phyloP scores from a whole-genome alignment of 2,329 filamentous ascomycete species.

The Endothia cerciana region DNA sequence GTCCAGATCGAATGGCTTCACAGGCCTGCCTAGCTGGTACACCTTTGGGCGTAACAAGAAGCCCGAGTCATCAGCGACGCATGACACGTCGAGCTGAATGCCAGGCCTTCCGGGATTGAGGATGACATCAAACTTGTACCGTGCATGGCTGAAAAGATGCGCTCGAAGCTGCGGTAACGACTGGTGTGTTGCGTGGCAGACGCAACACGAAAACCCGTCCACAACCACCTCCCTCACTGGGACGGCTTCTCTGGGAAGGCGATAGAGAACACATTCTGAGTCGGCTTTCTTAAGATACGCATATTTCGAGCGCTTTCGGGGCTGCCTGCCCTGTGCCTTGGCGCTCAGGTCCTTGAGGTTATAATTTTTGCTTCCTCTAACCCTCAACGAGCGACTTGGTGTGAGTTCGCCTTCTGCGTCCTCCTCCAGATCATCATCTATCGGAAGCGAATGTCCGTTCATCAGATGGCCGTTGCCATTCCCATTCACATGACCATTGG shows the following conservation, averaged over 20 bases:
- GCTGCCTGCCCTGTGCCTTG: slow-evolving; percentile 57
- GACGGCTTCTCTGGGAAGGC: slow-evolving; percentile 49
- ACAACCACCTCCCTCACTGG: slow-evolving; percentile 42
- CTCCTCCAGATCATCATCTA: slow-evolving; percentile 48
- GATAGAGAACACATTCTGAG: slow-evolving; percentile 52
- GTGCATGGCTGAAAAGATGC: slow-evolving; percentile 53
- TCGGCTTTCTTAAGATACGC: slow-evolving; percentile 33
- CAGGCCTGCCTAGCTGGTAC: slow-evolving; percentile 48
- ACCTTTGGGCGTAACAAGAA: slow-evolving; percentile 38
- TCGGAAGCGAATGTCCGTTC: slow-evolving; percentile 33
- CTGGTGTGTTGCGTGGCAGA: slow-evolving; percentile 53
- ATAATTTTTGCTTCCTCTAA: slow-evolving; percentile 55
- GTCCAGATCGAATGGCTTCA: slow-evolving; percentile 50
- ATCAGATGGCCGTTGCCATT: slow-evolving; percentile 29
- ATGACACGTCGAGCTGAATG: slow-evolving; percentile 46
- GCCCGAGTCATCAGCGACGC: slow-evolving; percentile 30
- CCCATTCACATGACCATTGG: slow-evolving; percentile 41
- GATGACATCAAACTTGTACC: slow-evolving; percentile 49
- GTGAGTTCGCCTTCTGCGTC: slow-evolving; percentile 52
- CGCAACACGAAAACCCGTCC: slow-evolving; percentile 51
- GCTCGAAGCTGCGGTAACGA: slow-evolving; percentile 52
- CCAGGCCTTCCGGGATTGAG: slow-evolving; percentile 42
- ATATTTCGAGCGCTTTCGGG: slow-evolving; percentile 43
- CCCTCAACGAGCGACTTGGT: slow-evolving; percentile 55
- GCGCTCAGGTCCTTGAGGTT: slow-evolving; percentile 64